Percentiles rank a stretch among this genome's conserved stretches.
phyloP scores from a whole-genome alignment of 495 filamentous ascomycete species.

The Terfezia boudieri region DNA sequence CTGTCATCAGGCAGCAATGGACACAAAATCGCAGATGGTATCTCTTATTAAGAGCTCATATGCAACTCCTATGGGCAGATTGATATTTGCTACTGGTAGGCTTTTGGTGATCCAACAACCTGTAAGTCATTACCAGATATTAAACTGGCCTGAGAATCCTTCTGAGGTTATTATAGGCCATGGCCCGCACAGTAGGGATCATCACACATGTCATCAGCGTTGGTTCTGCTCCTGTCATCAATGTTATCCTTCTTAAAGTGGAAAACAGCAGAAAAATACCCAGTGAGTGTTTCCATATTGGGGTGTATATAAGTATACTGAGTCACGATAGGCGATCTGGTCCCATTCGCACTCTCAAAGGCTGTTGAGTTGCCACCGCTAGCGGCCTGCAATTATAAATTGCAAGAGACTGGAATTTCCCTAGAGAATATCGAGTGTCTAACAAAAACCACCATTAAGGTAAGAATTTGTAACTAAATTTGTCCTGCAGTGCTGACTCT shows the following conservation, averaged over 20 bases:
- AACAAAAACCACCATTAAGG: constrained; percentile 46
- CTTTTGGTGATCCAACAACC: constrained; percentile 36
- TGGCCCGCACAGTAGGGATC: too few relatives aligned
- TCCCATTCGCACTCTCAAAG: constrained; percentile 10
- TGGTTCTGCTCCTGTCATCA: too few relatives aligned
- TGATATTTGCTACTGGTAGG: constrained; percentile 48
- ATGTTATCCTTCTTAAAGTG: too few relatives aligned
- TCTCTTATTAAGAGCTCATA: constrained; percentile 53
- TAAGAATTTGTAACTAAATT: not conserved
- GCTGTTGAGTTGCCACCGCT: constrained; percentile 2
- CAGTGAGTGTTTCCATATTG: too few relatives aligned
- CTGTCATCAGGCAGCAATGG: constrained; percentile 61
- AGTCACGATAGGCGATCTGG: not conserved
- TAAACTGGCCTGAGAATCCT: not conserved
- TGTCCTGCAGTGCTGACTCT: too few relatives aligned
- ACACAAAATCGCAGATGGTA: constrained; percentile 46
- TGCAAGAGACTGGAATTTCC: constrained; percentile 1
- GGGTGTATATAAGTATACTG: too few relatives aligned
- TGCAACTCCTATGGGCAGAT: constrained; percentile 52
- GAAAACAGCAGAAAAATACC: too few relatives aligned
- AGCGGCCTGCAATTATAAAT: constrained; percentile 4
- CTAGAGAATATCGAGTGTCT: constrained; percentile 37
- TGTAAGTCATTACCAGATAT: constrained; percentile 1
- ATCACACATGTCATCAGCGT: too few relatives aligned
- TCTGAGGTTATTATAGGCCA: not conserved